phyloP scores from a whole-genome alignment of 306 rosid species.

The Calophaca sinica region DNA sequence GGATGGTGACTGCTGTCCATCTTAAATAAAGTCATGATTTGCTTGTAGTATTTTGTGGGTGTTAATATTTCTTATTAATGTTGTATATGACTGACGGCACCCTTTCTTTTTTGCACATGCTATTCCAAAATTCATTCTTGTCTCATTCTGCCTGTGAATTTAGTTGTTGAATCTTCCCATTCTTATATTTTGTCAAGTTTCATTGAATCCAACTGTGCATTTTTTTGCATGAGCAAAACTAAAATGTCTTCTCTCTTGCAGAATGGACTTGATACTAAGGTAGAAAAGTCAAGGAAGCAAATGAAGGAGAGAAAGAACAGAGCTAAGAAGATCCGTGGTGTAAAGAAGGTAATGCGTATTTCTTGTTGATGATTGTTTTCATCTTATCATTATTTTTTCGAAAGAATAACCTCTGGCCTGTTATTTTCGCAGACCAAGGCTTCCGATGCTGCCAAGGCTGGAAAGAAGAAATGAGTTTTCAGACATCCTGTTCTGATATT shows the following conservation, averaged over 20 bases:
- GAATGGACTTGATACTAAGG: conserved; percentile 91
- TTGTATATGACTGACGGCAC: background rate
- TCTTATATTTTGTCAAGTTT: background rate
- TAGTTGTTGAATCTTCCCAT: background rate
- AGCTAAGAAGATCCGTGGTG: conserved; percentile 87
- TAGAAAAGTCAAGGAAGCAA: conserved; percentile 85
- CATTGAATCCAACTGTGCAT: background rate
- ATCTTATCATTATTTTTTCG: background rate
- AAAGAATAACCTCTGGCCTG: conserved; percentile 26
- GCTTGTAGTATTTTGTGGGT: background rate
- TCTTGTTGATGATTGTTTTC: background rate
- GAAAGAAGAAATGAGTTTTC: conserved; percentile 79
- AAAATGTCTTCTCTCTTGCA: conserved; percentile 17
- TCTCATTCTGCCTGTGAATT: background rate
- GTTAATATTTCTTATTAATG: background rate
- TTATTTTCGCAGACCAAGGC: conserved; percentile 76
- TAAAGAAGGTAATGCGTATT: conserved; percentile 69
- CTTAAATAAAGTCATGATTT: background rate
- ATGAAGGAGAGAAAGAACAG: conserved; percentile 93
- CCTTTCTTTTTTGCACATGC: background rate
- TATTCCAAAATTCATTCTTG: background rate
- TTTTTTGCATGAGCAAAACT: conserved; percentile 1
- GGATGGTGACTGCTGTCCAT: background rate
- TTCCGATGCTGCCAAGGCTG: conserved; percentile 81
- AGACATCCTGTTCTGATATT: conserved; percentile 17